Percentiles rank a stretch among this genome's conserved stretches.
Conservation (phyloP, 2,329 filamentous ascomycete species). For the Alternaria longipes region DNA sequence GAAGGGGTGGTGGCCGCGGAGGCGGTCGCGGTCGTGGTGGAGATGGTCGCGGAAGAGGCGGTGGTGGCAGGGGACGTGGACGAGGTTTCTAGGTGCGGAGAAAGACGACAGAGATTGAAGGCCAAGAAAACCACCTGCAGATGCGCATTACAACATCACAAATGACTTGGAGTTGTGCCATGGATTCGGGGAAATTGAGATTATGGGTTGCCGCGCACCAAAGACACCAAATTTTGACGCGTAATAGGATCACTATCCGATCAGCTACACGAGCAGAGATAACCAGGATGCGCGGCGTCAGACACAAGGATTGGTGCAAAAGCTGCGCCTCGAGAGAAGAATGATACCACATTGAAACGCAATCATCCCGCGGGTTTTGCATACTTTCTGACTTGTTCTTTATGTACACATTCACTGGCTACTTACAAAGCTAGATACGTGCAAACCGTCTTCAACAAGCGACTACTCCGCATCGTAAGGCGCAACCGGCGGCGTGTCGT, state of each 20-base stretch:
- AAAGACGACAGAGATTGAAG: constrained; percentile 11
- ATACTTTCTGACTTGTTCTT: neutral
- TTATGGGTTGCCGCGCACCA: constrained; percentile 27
- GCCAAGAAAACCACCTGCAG: constrained; percentile 1
- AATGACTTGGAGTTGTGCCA: constrained; percentile 8
- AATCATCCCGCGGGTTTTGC: neutral
- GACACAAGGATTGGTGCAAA: constrained; percentile 27
- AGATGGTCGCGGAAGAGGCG: constrained; percentile 53
- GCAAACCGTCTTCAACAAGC: neutral
- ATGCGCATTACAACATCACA: constrained; percentile 10
- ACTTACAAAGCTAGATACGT: constrained; percentile 2
- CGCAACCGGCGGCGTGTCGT: constrained; percentile 78
- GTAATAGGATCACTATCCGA: constrained; percentile 26
- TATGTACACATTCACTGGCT: neutral
- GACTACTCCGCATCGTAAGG: constrained; percentile 78
- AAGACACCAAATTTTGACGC: constrained; percentile 30
- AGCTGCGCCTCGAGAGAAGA: constrained; percentile 31
- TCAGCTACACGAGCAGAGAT: constrained; percentile 17
- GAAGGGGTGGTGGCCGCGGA: constrained; percentile 45
- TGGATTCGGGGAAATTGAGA: constrained; percentile 17
- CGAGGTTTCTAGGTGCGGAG: constrained; percentile 37
- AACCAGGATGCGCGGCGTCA: constrained; percentile 32
- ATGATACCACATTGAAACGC: constrained; percentile 37
- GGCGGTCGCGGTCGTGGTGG: constrained; percentile 53
- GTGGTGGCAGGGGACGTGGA: constrained; percentile 54